Evolutionary conservation across 805 yeast genomes (phyloP), one percentile per base, ranked within the genome.

Genomic region (Saturnispora serradocipensis): DNA sequence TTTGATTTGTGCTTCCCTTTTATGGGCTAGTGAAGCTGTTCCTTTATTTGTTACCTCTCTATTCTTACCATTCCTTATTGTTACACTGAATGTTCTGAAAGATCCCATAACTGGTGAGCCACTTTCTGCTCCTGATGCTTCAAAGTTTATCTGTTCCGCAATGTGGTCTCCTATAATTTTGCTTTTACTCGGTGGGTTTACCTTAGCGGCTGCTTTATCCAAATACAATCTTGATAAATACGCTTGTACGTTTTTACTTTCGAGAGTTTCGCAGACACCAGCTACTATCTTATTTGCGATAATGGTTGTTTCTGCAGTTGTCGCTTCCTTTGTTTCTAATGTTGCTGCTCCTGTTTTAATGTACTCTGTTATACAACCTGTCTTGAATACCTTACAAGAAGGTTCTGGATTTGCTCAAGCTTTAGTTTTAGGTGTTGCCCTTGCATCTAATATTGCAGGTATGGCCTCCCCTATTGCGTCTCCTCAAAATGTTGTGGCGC

Each of bases 401-500:
- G 81, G 81, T 11, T 83, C 90, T 22, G 76, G 81, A 3, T 88
- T 88, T 60, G 86, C 87, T 7, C 84, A 87, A 63, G 88, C 96
- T 2, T 73, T 91, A 59, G 85, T 91, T 48, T 69, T 91, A 45
- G 98, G 97, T 43, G 86, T 91, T 58, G 98, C 98, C 0, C 71
- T 91, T 52, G 95, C 98, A 2, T 85, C 96, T 7, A 88, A 91
- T 64, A 73, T 91, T 46, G 98, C 96, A 22, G 99, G 99, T 57
- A 91, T 90, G 95, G 85, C 96, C 0, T 88, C 96, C 4, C 99
- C 99, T 7, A 91, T 91, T 62, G 90, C 97, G 1, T 88, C 97
- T 3, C 99, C 99, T 1, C 99, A 91, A 64, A 91, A 91, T 66
- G 87, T 91, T 56, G 82, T 91, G 60, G 96, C 97, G 1, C 75